phyloP scores from a whole-genome alignment of 345 rosid genomes.

The Rhizophora apiculata region DNA sequence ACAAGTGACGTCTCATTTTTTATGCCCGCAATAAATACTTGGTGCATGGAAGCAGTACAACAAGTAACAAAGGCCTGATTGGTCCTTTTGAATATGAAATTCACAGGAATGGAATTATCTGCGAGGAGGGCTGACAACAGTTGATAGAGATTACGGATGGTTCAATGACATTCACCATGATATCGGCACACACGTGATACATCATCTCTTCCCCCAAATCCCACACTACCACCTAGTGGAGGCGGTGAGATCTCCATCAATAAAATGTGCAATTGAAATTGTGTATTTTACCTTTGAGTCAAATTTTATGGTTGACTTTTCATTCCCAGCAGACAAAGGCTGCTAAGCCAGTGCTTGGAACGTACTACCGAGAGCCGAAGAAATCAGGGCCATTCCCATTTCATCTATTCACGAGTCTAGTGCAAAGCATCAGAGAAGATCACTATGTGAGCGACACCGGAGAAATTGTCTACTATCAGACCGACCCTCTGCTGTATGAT shows the following conservation, averaged over 20 bases:
- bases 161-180: conserved; percentile 81
- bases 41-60: too few species aligned
- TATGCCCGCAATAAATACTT: too few species aligned
- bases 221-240: conserved; percentile 83
- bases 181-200: conserved; percentile 88
- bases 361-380: conserved; percentile 75
- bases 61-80: too few species aligned
- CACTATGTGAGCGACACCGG: conserved; percentile 76
- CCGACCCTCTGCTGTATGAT: conserved; percentile 35
- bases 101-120: conserved; percentile 77
- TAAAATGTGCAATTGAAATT: not conserved
- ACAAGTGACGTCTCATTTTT: not conserved
- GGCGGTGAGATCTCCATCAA: conserved; percentile 41
- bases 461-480: conserved; percentile 71
- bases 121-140: conserved; percentile 83
- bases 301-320: not conserved
- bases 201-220: conserved; percentile 93
- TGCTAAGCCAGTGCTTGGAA: conserved; percentile 68
- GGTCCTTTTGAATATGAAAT: too few species aligned
- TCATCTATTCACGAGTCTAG: conserved; percentile 55
- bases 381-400: conserved; percentile 67
- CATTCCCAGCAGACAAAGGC: conserved; percentile 45
- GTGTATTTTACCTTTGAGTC: not conserved
- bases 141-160: conserved; percentile 77
- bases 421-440: conserved; percentile 55